Percentiles rank a stretch among this genome's conserved stretches.
Conservation (phyloP, 73 alveolate species). For the Effrenium voratum region DNA sequence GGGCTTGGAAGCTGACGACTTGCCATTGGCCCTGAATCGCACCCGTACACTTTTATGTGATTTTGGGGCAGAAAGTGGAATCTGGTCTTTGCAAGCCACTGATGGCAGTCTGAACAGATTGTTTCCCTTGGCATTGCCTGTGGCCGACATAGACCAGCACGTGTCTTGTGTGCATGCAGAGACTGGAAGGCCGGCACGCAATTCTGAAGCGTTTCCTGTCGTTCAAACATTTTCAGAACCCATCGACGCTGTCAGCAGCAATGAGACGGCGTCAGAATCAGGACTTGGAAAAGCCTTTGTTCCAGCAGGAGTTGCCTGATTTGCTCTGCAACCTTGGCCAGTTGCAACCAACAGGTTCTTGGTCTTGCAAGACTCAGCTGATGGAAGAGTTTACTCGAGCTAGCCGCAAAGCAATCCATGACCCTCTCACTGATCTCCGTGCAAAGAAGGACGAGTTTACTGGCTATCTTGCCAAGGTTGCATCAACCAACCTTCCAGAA, state of each 20-base stretch:
- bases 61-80: background rate
- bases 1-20: background rate
- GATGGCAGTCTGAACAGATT: background rate
- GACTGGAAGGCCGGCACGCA: background rate
- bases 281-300: background rate
- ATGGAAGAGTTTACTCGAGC: background rate
- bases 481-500: background rate
- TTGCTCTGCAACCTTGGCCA: background rate
- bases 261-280: background rate
- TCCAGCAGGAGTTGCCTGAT: background rate
- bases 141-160: background rate
- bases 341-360: background rate
- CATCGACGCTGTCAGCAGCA: constrained; percentile 19
- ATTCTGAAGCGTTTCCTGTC: constrained; percentile 8
- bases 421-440: background rate
- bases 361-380: constrained; percentile 5
- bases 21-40: background rate
- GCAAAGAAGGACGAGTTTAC: background rate
- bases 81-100: background rate
- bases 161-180: background rate
- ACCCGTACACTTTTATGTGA: background rate
- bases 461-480: background rate
- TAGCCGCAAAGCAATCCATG: background rate
- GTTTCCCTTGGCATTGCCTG: background rate
- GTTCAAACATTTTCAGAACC: background rate